A percentile compares a stretch with the other conserved stretches of the same genome.
Evolutionary conservation across 805 yeast genomes (phyloP).

Genomic region (Lachancea lanzarotensis): DNA sequence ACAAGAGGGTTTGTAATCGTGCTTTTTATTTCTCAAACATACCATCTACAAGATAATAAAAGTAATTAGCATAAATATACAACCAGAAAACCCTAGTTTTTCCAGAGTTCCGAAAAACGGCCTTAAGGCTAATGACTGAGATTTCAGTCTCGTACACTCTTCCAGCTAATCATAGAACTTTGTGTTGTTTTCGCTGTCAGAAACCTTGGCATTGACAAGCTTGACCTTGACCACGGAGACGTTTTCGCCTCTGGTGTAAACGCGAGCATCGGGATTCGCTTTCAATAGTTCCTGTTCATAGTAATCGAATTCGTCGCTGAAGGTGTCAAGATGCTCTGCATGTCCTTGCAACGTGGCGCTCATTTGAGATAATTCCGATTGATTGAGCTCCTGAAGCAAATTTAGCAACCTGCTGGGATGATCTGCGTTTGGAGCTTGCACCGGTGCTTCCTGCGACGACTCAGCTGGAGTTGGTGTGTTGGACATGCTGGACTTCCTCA

Average conservation of each 20-base stretch:
- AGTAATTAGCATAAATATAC: conserved; percentile 2
- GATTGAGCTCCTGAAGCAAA: conserved; percentile 69
- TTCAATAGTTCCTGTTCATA: conserved; percentile 57
- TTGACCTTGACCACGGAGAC: conserved; percentile 60
- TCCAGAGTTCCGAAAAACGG: not conserved
- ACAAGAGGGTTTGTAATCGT: conserved; percentile 77
- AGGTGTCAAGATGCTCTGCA: conserved; percentile 48
- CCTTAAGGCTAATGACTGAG: too few species aligned
- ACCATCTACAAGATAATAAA: conserved; percentile 3
- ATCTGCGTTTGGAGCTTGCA: conserved; percentile 20
- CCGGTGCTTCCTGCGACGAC: conserved; percentile 2
- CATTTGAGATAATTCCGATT: conserved; percentile 67
- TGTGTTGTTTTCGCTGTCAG: conserved; percentile 65
- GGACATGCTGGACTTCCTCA: conserved; percentile 25
- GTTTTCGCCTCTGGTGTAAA: conserved; percentile 58
- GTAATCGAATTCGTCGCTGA: conserved; percentile 45
- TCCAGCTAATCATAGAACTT: conserved; percentile 24
- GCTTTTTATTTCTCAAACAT: not conserved
- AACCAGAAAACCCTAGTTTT: not conserved
- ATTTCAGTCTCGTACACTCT: too few species aligned
- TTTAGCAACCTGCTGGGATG: conserved; percentile 44
- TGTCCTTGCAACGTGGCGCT: conserved; percentile 77
- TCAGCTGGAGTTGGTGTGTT: conserved; percentile 27
- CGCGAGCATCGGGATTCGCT: conserved; percentile 61
- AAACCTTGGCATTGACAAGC: conserved; percentile 64